Conservation (phyloP, 2,329 filamentous ascomycete genomes). For the Moelleriella libera region DNA sequence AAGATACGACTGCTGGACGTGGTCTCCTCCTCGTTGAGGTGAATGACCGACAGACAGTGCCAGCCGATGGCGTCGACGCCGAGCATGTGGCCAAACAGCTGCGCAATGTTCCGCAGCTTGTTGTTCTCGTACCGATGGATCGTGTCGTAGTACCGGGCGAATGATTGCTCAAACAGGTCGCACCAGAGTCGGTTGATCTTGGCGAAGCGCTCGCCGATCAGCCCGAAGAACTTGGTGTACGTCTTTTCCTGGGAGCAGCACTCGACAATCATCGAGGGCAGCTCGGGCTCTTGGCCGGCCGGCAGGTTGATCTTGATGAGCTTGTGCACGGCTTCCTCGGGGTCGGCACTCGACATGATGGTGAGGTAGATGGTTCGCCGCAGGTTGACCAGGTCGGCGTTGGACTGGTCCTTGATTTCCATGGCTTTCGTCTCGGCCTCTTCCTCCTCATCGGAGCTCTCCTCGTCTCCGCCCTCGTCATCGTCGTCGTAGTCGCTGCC, state of each 20-base stretch:
- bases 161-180: conserved; percentile 80
- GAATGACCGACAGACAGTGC: conserved; percentile 75
- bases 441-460: conserved; percentile 59
- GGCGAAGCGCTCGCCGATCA: conserved; percentile 88
- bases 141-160: conserved; percentile 89
- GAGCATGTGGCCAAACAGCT: conserved; percentile 87
- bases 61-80: conserved; percentile 81
- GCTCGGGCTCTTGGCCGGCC: conserved; percentile 70
- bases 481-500: conserved; percentile 74
- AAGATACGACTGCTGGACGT: conserved; percentile 96
- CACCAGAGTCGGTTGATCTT: conserved; percentile 94
- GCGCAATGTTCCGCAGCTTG: conserved; percentile 82
- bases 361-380: conserved; percentile 92
- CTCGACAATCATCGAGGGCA: conserved; percentile 94
- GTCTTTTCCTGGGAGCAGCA: conserved; percentile 94
- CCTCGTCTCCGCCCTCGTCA: conserved; percentile 38
- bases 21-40: conserved; percentile 92
- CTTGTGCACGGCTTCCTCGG: conserved; percentile 95
- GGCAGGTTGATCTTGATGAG: conserved; percentile 89
- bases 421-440: conserved; percentile 69
- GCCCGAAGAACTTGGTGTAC: conserved; percentile 92
- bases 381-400: conserved; percentile 87
- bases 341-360: conserved; percentile 91
- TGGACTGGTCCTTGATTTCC: conserved; percentile 96
- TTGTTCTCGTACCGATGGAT: conserved; percentile 97